A percentile compares a stretch with the other conserved stretches of the same genome.
Conservation (phyloP, 2,329 filamentous ascomycete species). For the Colletotrichum siamense region DNA sequence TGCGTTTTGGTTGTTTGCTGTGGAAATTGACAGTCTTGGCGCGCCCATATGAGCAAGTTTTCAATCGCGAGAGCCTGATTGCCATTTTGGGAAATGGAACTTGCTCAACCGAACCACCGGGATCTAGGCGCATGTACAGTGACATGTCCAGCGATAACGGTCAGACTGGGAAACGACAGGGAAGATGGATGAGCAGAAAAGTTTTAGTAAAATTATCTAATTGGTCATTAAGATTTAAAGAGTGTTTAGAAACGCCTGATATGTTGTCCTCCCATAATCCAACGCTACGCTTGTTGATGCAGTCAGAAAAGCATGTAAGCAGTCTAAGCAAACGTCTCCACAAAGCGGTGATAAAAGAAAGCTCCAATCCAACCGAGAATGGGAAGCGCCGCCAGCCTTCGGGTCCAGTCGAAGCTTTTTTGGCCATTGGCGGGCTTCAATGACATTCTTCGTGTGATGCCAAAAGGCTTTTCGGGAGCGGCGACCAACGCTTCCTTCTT, state of each 20-base stretch:
- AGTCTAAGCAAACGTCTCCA: conserved; percentile 8
- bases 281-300: neutral
- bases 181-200: neutral
- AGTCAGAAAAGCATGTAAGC: neutral
- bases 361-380: conserved; percentile 4
- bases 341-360: conserved; percentile 9
- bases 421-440: neutral
- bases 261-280: neutral
- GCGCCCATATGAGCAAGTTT: conserved; percentile 17
- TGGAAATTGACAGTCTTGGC: neutral
- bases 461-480: neutral
- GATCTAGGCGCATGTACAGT: neutral
- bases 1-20: neutral
- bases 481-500: neutral
- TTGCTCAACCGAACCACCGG: conserved; percentile 2
- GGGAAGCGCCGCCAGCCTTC: conserved; percentile 7
- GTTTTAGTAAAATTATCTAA: neutral
- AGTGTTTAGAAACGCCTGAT: neutral
- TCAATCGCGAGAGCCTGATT: neutral
- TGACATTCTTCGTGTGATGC: neutral
- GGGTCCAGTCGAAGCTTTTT: conserved; percentile 4
- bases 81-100: neutral
- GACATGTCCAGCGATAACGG: neutral
- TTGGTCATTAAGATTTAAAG: neutral
- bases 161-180: neutral